Conservation (phyloP, 2,329 filamentous ascomycete genomes). For the Triangularia setosa region DNA sequence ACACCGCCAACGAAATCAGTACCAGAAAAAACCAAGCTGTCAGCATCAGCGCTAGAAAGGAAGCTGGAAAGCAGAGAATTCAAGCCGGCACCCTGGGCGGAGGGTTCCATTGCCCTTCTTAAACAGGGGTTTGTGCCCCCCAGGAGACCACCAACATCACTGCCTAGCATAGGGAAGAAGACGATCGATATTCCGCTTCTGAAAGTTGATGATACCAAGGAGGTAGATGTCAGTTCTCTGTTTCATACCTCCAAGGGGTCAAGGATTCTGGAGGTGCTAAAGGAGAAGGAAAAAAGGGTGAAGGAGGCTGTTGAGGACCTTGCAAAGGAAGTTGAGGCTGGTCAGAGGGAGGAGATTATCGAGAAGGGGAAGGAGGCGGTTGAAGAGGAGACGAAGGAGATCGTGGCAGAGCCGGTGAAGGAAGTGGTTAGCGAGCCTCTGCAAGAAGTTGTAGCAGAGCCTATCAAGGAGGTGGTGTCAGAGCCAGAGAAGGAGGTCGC, state of each 20-base stretch:
- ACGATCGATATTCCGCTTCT: slow-evolving; percentile 3
- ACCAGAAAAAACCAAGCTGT: not conserved
- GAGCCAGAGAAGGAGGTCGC: not conserved
- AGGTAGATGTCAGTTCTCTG: slow-evolving; percentile 41
- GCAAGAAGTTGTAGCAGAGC: not conserved
- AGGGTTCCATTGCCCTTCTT: slow-evolving; percentile 6
- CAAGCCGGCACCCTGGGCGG: slow-evolving; percentile 23
- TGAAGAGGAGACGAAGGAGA: not conserved
- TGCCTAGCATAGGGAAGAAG: slow-evolving; percentile 6
- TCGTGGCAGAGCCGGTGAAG: not conserved
- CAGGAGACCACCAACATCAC: slow-evolving; percentile 6
- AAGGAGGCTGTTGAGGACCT: not conserved
- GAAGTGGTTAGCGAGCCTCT: too few species aligned
- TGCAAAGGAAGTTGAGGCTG: too few species aligned
- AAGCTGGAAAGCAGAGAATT: slow-evolving; percentile 5
- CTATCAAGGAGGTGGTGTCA: not conserved
- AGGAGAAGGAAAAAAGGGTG: slow-evolving; percentile 18
- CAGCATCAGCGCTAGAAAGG: not conserved
- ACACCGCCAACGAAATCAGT: not conserved
- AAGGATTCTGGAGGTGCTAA: slow-evolving; percentile 37
- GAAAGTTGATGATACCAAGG: slow-evolving; percentile 29
- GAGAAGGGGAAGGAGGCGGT: not conserved
- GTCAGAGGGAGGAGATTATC: too few species aligned
- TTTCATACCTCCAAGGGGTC: slow-evolving; percentile 47
- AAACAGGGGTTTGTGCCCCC: slow-evolving; percentile 15